Conservation (phyloP, 805 yeast species). For the Ogataea ganodermae region DNA sequence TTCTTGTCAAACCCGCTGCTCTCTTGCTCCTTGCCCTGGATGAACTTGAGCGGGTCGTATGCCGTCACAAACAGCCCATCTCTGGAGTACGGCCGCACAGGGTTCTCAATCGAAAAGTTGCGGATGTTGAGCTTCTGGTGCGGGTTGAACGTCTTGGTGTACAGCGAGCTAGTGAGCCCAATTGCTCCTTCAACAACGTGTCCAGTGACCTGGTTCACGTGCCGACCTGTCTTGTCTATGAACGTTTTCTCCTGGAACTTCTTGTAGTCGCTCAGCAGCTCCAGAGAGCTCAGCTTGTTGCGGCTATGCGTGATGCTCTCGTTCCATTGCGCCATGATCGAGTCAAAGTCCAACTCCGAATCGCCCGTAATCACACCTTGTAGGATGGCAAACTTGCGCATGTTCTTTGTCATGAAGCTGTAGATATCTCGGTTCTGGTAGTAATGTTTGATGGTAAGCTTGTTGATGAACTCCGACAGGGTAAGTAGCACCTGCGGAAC, state of each 20-base stretch:
- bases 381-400: conserved; percentile 29
- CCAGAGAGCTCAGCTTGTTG: conserved; percentile 41
- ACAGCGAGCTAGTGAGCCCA: conserved; percentile 32
- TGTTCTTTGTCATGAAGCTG: conserved; percentile 34
- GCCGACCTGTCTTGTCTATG: conserved; percentile 33
- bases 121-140: conserved; percentile 30
- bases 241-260: conserved; percentile 39
- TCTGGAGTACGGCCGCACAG: conserved; percentile 36
- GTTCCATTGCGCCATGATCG: conserved; percentile 42
- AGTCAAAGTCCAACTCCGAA: conserved; percentile 30
- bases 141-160: conserved; percentile 36
- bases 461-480: conserved; percentile 51
- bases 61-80: conserved; percentile 36
- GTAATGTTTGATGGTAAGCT: conserved; percentile 40
- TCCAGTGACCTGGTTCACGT: conserved; percentile 28
- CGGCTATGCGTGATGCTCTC: conserved; percentile 38
- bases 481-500: conserved; percentile 49
- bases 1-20: not conserved
- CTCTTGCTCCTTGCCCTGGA: conserved; percentile 14
- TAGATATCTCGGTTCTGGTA: conserved; percentile 41
- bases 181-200: conserved; percentile 32
- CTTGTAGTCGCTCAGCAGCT: conserved; percentile 40
- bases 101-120: conserved; percentile 35
- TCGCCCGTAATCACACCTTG: conserved; percentile 35
- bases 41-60: conserved; percentile 31